A percentile compares a stretch with the other conserved stretches of the same genome.
Conservation (phyloP, 495 filamentous ascomycete genomes). For the Trypethelium eluteriae region DNA sequence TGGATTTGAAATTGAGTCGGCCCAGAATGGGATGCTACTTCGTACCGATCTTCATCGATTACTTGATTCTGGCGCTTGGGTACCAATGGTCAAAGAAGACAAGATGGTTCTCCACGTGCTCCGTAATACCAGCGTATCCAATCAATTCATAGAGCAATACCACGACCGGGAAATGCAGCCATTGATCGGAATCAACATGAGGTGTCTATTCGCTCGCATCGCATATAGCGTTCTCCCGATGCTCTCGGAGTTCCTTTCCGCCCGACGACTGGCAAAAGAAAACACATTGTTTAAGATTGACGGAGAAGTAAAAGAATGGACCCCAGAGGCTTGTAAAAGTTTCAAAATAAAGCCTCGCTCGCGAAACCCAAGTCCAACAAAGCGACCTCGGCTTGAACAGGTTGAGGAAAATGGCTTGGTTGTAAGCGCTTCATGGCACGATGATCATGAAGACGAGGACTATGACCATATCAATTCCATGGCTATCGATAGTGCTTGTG, state of each 20-base stretch:
- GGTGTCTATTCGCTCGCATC: neutral
- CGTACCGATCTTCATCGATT: too few species aligned
- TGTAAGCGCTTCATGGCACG: neutral
- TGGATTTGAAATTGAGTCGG: too few species aligned
- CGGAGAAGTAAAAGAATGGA: neutral
- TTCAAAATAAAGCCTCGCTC: neutral
- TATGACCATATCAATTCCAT: neutral
- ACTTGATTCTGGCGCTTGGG: too few species aligned
- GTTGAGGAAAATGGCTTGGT: slow-evolving; percentile 1
- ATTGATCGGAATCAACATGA: neutral
- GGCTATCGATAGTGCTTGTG: neutral
- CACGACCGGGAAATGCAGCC: neutral
- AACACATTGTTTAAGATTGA: neutral
- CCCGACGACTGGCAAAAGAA: neutral
- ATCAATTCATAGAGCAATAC: neutral
- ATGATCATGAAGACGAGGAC: neutral
- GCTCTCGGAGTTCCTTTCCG: neutral
- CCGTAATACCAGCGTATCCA: neutral
- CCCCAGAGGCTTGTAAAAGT: neutral
- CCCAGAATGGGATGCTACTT: too few species aligned
- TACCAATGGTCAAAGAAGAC: too few species aligned
- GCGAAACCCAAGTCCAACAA: neutral
- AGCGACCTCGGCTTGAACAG: neutral
- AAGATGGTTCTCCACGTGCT: too few species aligned
- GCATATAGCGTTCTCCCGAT: neutral